Evolutionary conservation across 805 yeast genomes (phyloP).

Genomic region (Myxozyma neotropica): DNA sequence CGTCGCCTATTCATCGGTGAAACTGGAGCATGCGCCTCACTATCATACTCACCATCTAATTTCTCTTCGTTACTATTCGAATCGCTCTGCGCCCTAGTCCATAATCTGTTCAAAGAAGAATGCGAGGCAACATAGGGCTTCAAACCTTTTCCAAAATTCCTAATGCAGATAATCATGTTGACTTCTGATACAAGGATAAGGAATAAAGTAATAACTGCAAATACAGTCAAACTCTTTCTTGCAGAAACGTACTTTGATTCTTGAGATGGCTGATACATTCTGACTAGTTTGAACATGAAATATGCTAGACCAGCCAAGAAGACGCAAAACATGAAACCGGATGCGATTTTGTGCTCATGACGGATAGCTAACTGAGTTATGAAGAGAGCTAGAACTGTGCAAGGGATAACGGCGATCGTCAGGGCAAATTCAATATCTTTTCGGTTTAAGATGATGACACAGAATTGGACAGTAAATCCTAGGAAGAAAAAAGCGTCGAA

Average conservation of each 20-base stretch:
- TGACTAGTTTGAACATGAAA: conserved; percentile 51
- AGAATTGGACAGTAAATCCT: conserved; percentile 54
- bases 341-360: conserved; percentile 43
- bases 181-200: conserved; percentile 46
- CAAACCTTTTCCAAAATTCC: conserved; percentile 40
- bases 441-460: conserved; percentile 49
- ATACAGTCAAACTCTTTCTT: conserved; percentile 49
- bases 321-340: conserved; percentile 40
- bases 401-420: conserved; percentile 51
- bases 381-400: conserved; percentile 47
- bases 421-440: conserved; percentile 51
- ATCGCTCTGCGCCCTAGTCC: background rate
- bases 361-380: conserved; percentile 46
- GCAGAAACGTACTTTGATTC: conserved; percentile 49
- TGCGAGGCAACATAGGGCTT: conserved; percentile 26
- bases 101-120: background rate
- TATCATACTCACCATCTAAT: background rate
- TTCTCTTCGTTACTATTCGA: background rate
- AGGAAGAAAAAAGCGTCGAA: conserved; percentile 53
- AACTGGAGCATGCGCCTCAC: background rate
- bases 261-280: conserved; percentile 50
- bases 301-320: conserved; percentile 50
- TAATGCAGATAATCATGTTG: conserved; percentile 38
- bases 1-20: background rate
- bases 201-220: conserved; percentile 50